A percentile compares a stretch with the other conserved stretches of the same genome.
Evolutionary conservation across 305 asterid species (phyloP).

Genomic region (Ilex paraguariensis): DNA sequence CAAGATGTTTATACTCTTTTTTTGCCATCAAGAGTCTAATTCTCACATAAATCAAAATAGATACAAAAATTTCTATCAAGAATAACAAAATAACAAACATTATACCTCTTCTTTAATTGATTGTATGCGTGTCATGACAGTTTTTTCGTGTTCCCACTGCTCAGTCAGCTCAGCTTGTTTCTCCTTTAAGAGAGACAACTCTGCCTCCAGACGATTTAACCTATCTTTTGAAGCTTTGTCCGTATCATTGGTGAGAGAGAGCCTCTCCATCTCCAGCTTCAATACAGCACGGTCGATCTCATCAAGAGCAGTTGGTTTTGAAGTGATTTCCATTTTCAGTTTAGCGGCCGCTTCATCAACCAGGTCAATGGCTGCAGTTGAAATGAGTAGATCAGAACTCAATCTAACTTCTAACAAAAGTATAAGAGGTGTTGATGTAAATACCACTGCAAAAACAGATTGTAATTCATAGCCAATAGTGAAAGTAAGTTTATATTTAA

Average conservation of each 20-base stretch:
- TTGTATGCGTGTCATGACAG: constrained; percentile 68
- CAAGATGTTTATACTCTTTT: too few relatives aligned
- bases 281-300: constrained; percentile 68
- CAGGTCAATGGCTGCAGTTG: constrained; percentile 69
- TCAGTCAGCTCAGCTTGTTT: constrained; percentile 69
- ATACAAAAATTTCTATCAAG: not conserved
- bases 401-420: not conserved
- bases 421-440: too few relatives aligned
- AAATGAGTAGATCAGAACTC: constrained; percentile 8
- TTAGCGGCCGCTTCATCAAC: constrained; percentile 93
- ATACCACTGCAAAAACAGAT: too few relatives aligned
- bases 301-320: constrained; percentile 83
- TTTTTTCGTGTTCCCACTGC: constrained; percentile 85
- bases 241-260: constrained; percentile 71
- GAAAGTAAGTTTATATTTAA: too few relatives aligned
- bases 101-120: constrained; percentile 90
- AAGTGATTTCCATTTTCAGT: constrained; percentile 84
- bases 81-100: constrained; percentile 9
- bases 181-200: constrained; percentile 62
- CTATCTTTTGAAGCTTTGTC: constrained; percentile 82
- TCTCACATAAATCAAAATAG: not conserved
- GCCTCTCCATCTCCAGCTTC: constrained; percentile 82
- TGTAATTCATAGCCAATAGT: too few relatives aligned
- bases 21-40: too few relatives aligned
- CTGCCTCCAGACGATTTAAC: constrained; percentile 65